Evolutionary conservation across 805 yeast species (phyloP).

Genomic region (Ogataea pini): DNA sequence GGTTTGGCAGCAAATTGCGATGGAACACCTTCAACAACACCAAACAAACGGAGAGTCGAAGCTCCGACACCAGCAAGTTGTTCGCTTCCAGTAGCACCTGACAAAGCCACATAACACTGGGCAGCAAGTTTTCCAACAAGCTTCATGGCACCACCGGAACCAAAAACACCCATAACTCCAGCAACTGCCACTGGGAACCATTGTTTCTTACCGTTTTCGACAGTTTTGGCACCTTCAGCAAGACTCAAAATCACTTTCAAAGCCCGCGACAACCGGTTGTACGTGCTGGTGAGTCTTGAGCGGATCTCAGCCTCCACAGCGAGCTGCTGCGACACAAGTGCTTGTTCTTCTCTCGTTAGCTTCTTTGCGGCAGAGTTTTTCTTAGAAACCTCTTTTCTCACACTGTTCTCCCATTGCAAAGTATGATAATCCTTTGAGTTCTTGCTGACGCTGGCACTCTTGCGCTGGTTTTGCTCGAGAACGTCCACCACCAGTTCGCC

Average conservation of each 20-base stretch:
- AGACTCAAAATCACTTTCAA: constrained; percentile 55
- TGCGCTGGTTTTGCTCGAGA: constrained; percentile 44
- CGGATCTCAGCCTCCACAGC: constrained; percentile 62
- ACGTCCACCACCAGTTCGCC: constrained; percentile 72
- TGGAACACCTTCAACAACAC: constrained; percentile 44
- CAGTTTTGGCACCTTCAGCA: constrained; percentile 46
- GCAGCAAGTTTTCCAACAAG: constrained; percentile 44
- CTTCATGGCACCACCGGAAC: constrained; percentile 32
- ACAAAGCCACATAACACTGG: constrained; percentile 53
- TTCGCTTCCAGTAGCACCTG: too few species aligned
- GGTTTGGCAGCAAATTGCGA: constrained; percentile 51
- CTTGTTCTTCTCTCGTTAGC: constrained; percentile 75
- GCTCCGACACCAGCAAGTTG: constrained; percentile 60
- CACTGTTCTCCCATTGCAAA: constrained; percentile 83
- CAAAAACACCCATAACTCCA: constrained; percentile 47
- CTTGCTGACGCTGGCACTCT: constrained; percentile 50
- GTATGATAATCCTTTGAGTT: constrained; percentile 85
- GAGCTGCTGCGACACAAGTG: constrained; percentile 60
- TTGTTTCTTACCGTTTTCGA: constrained; percentile 60
- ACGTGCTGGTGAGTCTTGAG: constrained; percentile 39
- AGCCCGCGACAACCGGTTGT: constrained; percentile 46
- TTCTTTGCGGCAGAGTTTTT: constrained; percentile 46
- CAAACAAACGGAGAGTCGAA: constrained; percentile 62
- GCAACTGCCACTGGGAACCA: constrained; percentile 77
- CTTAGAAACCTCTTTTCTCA: constrained; percentile 74